These are phyloP conservation scores for Phytopythium ostracodes DNA, from an alignment of 352 stramenopile genomes.

Conservation along the genomic window DNA sequence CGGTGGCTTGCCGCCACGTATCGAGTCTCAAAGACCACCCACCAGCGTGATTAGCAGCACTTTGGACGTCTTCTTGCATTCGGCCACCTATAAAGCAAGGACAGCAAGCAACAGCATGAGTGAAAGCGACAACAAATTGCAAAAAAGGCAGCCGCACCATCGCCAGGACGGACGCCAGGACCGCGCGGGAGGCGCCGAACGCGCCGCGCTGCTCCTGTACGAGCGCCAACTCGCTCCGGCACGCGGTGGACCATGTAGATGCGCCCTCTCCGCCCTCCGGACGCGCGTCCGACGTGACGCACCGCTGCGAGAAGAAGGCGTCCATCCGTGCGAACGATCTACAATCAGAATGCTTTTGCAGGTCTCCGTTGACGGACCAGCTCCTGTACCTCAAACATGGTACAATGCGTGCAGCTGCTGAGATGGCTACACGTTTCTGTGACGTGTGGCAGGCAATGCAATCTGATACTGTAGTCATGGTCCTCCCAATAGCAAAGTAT, in stretches of 20 bases:
- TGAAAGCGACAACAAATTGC: background rate
- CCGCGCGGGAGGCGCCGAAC: slow-evolving; percentile 42
- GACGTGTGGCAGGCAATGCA: no score
- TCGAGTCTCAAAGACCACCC: no score
- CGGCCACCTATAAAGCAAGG: background rate
- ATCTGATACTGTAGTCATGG: no score
- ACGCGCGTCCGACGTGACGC: slow-evolving; percentile 48
- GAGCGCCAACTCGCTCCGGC: slow-evolving; percentile 51
- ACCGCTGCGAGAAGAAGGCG: slow-evolving; percentile 60
- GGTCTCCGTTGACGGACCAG: background rate
- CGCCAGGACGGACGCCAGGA: slow-evolving; percentile 44
- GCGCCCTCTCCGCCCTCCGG: slow-evolving; percentile 5
- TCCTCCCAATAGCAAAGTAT: no score
- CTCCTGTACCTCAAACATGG: background rate
- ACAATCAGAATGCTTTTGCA: background rate
- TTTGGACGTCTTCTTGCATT: slow-evolving; percentile 24
- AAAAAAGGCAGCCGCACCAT: slow-evolving; percentile 15
- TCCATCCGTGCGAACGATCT: no score
- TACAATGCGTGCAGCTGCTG: background rate
- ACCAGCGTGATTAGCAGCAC: slow-evolving; percentile 39
- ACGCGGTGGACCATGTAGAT: slow-evolving; percentile 15
- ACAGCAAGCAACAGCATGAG: no score
- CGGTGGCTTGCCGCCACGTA: no score
- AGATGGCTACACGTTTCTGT: slow-evolving; percentile 7
- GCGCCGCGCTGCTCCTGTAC: slow-evolving; percentile 62